Percentiles rank a stretch among this genome's conserved stretches.
phyloP scores from a whole-genome alignment of 2,329 filamentous ascomycete genomes.

The Arthrobotrys iridis region DNA sequence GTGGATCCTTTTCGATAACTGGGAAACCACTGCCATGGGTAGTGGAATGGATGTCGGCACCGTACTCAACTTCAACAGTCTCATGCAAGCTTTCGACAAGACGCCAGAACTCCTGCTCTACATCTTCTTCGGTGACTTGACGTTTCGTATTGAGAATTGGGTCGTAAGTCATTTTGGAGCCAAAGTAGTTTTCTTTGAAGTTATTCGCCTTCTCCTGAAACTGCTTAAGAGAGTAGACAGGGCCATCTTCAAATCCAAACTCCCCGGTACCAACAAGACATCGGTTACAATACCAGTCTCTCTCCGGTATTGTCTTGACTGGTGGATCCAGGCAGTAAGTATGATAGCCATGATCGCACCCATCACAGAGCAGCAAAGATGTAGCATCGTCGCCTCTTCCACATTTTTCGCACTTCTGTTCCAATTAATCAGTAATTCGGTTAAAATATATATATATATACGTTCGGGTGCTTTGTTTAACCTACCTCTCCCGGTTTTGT shows the following conservation, averaged over 20 bases:
- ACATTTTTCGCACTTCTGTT: constrained; percentile 83
- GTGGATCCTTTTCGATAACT: constrained; percentile 88
- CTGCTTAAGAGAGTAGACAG: constrained; percentile 90
- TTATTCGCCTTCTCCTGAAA: constrained; percentile 96
- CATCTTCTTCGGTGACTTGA: constrained; percentile 90
- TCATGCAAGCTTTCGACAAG: constrained; percentile 93
- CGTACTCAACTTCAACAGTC: constrained; percentile 97
- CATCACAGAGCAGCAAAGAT: constrained; percentile 83
- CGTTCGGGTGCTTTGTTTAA: background rate
- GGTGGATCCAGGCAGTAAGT: constrained; percentile 88
- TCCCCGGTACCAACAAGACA: constrained; percentile 96
- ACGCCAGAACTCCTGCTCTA: constrained; percentile 96
- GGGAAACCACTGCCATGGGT: constrained; percentile 98
- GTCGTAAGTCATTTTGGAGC: constrained; percentile 87
- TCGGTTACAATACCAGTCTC: constrained; percentile 94
- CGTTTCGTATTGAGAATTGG: constrained; percentile 81
- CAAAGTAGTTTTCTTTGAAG: constrained; percentile 95
- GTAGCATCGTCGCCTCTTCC: constrained; percentile 78
- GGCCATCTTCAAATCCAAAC: constrained; percentile 96
- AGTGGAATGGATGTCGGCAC: constrained; percentile 96
- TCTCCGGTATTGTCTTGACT: constrained; percentile 77
- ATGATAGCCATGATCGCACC: constrained; percentile 89
- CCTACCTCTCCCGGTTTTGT: constrained; percentile 69
- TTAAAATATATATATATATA: constrained; percentile 38
- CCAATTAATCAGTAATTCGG: constrained; percentile 58